These are phyloP conservation scores for Stylonectria norvegica DNA, from an alignment of 2,329 filamentous ascomycete genomes.

Conservation along the genomic window DNA sequence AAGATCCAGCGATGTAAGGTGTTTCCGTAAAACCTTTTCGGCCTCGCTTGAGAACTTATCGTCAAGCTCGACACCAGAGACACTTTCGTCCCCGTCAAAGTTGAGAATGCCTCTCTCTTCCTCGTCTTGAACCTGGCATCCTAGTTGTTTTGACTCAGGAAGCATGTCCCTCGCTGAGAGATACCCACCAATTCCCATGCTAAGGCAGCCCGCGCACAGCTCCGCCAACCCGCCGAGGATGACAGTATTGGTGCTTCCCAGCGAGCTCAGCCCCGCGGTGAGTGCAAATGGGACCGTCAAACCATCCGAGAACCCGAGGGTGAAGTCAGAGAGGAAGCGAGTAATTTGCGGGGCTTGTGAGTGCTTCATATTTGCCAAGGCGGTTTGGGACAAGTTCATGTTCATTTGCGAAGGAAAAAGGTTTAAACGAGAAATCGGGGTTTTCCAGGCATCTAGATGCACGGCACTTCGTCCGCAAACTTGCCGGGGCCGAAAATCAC, in stretches of 20 bases:
- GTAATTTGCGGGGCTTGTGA: conserved; percentile 28
- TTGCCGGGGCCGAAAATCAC: too few species aligned
- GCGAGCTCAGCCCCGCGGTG: conserved; percentile 63
- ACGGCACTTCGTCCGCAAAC: too few species aligned
- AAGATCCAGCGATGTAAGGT: conserved; percentile 33
- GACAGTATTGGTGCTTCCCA: conserved; percentile 59
- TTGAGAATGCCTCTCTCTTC: conserved; percentile 27
- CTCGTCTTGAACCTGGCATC: conserved; percentile 15
- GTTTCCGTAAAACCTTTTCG: conserved; percentile 28
- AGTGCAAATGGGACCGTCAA: conserved; percentile 73
- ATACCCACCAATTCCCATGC: conserved; percentile 71
- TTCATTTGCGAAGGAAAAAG: background rate
- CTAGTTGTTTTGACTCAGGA: background rate
- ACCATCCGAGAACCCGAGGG: conserved; percentile 70
- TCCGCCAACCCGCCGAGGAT: conserved; percentile 68
- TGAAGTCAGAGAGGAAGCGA: conserved; percentile 59
- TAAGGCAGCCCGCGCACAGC: conserved; percentile 67
- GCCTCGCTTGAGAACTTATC: conserved; percentile 10
- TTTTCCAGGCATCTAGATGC: too few species aligned
- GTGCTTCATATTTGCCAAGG: conserved; percentile 14
- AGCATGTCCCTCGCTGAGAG: conserved; percentile 51
- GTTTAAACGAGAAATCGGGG: too few species aligned
- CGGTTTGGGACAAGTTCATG: background rate
- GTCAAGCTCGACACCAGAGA: background rate
- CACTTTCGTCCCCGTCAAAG: conserved; percentile 15